Evolutionary conservation across 306 rosid species (phyloP), one percentile per base, ranked within the genome.

Genomic region (Cicer chorassanicum): DNA sequence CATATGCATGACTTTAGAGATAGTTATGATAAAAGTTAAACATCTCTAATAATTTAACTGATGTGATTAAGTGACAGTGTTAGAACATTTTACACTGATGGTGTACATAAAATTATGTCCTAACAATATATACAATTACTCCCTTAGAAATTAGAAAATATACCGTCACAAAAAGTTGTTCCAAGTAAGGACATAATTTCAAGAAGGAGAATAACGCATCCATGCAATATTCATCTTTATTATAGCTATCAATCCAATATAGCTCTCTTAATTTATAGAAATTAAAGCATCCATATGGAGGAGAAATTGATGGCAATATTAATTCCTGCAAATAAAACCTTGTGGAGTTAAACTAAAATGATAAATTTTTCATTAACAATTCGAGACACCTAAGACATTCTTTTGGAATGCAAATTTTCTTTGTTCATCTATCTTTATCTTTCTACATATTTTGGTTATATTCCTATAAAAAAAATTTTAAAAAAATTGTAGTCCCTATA

Each of bases 181-280:
- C 88, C 55, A 93, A 79, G 55, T 84, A 79, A 36, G 98, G 94
- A 46, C 96, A 93, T 41, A 87, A 70, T 60, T 65, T 85, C 65
- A 90, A 63, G 70, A 93, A 87, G 74, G 80, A 82, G 60, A 87
- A 65, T 24, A 89, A 74, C 51, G 81, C 81, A 57, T 87, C 87
- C 51, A 63, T 77, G 82, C 24, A 82, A 71, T 41, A 62, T 64
- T 69, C 87, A 78, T 69, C 84, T 54, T 83, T 80, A 15, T 86
- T 64, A 36, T 51, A 54, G 65, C 67, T 78, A 65, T 81, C 91
- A 57, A 92, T 90, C 98, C 96, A 88, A 91, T 91, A 75, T 67
- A 92, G 56, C 76, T 88, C 91, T 77, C 80, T 82, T 79, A 92
- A 59, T 39, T 82, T 86, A 39, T 92, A 92, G 81, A 92, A 92